These are phyloP conservation scores for Peronospora destructor DNA, from an alignment of 352 stramenopile genomes.

Conservation along the genomic window DNA sequence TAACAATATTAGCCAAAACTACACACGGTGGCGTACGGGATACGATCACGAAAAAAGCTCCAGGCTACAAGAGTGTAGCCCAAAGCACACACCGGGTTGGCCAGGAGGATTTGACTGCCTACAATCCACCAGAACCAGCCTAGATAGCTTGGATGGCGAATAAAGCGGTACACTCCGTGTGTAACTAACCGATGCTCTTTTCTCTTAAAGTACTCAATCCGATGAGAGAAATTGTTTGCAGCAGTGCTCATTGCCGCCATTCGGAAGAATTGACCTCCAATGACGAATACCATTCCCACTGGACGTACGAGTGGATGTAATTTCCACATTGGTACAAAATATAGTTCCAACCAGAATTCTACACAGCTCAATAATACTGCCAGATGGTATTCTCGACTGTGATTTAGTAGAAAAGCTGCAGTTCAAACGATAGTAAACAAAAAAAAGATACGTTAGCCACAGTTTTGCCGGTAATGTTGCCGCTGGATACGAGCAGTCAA, in stretches of 20 bases:
- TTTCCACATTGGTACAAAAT: conserved; percentile 76
- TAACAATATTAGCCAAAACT: neutral
- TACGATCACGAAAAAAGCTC: conserved; percentile 93
- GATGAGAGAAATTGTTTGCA: conserved; percentile 93
- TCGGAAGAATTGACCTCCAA: conserved; percentile 84
- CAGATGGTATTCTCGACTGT: conserved; percentile 86
- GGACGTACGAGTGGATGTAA: conserved; percentile 46
- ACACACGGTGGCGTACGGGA: conserved; percentile 59
- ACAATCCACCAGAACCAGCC: conserved; percentile 97
- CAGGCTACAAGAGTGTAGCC: conserved; percentile 87
- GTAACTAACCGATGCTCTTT: conserved; percentile 92
- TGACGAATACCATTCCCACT: conserved; percentile 60
- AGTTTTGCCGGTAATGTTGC: conserved; percentile 1
- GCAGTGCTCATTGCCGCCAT: conserved; percentile 90
- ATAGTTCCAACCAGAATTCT: conserved; percentile 90
- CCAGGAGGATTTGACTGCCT: conserved; percentile 90
- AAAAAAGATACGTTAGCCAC: conserved; percentile 1
- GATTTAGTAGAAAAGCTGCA: conserved; percentile 85
- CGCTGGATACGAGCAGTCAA: conserved; percentile 3
- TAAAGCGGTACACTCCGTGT: conserved; percentile 86
- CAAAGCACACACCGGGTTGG: conserved; percentile 84
- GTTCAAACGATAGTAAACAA: conserved; percentile 3
- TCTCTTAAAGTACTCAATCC: conserved; percentile 91
- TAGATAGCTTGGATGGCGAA: conserved; percentile 93
- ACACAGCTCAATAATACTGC: conserved; percentile 69